Evolutionary conservation across 2,329 filamentous ascomycete species (phyloP), one percentile per base, ranked within the genome.

Genomic region (Dactylonectria macrodidyma): DNA sequence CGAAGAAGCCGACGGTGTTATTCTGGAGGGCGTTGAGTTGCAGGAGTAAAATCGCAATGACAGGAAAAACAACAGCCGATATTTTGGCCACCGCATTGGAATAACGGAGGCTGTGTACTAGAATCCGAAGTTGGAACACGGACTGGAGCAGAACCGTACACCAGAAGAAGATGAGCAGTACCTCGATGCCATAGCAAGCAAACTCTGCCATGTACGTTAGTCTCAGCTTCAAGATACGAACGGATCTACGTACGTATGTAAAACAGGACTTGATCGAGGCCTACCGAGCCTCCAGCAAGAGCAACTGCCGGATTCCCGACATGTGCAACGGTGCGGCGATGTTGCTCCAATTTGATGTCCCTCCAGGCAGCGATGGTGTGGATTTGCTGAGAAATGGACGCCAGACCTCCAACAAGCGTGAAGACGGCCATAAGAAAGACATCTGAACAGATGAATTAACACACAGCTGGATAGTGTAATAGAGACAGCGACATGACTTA

Each of bases 161-260:
- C 84, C 85, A 87, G 62, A 83, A 85, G 6, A 86, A 75, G 6
- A 84, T 78, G 38, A 85, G 78, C 34, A 86, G 74, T 9, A 83
- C 78, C 73, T 86, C 83, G n/a, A 84, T 83, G 74, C 85, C 86
- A 71, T 87, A 87, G 34, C 79, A 81, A 66, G 86, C 86, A 57
- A 83, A 86, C 71, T 87, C 85, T 87, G 33, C 24, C 14, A 9
- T 8, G 38, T 56, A 1, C 5, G 50, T 75, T 70, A 51, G 11
- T 36, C 12, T 19, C 5, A 12, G 6, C 14, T n/a, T 7, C 10
- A 3, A 1, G 3, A 1, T 12, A 8, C 1, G 26, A 44, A 34
- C 3, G 12, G 30, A 30, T 22, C 3, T 16, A 77, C 84, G 58
- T 75, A 86, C 85, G 85, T 66, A 87, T 85, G 64, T 84, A 86